Evolutionary conservation across 768 basidiomycete species (phyloP).

Genomic region (Baorangia bicolor): DNA sequence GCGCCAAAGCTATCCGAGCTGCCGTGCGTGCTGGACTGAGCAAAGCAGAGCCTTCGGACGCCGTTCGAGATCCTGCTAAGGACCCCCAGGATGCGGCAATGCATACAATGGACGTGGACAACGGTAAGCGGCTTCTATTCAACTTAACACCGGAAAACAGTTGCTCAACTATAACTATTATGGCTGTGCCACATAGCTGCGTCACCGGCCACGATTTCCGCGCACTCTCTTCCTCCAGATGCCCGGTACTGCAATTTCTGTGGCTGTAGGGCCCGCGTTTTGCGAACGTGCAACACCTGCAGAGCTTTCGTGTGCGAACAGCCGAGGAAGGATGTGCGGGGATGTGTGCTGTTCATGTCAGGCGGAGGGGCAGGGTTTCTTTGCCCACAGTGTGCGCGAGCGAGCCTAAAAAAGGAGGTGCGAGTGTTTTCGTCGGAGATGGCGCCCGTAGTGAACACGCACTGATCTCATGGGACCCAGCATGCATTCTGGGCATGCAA

Average conservation of each 20-base stretch:
- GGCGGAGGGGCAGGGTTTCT: background rate
- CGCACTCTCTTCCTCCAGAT: background rate
- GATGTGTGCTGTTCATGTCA: background rate
- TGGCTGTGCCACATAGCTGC: too few relatives aligned
- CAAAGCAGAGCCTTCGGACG: too few relatives aligned
- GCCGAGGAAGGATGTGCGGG: background rate
- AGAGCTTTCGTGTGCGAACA: background rate
- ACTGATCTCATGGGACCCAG: background rate
- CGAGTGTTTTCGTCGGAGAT: too few relatives aligned
- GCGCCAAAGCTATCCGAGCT: too few relatives aligned
- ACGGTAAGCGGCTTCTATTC: too few relatives aligned
- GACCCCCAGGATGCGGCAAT: too few relatives aligned
- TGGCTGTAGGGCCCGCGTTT: background rate
- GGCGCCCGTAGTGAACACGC: rapidly evolving
- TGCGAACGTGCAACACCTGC: background rate
- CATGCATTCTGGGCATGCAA: background rate
- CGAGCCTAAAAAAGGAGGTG: background rate
- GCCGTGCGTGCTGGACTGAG: too few relatives aligned
- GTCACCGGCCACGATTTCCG: too few relatives aligned
- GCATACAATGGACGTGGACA: too few relatives aligned
- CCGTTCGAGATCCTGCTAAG: too few relatives aligned
- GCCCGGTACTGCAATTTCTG: background rate
- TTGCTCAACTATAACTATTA: too few relatives aligned
- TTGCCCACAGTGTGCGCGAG: background rate
- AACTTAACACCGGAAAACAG: too few relatives aligned